Conservation (phyloP, 345 rosid species). For the Citrus unshiu region DNA sequence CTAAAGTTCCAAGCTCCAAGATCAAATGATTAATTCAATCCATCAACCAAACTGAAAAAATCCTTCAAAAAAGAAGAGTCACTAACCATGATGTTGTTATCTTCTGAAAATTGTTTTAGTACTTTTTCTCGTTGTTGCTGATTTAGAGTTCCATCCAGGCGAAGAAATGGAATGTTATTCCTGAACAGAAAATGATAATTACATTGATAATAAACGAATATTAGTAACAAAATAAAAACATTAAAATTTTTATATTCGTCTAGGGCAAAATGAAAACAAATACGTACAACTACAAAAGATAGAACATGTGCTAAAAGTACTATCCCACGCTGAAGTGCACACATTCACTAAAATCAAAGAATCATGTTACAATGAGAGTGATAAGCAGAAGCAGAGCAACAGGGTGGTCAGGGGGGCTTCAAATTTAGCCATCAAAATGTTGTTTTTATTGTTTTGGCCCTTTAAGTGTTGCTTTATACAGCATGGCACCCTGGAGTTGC, state of each 20-base stretch:
- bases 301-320: not conserved
- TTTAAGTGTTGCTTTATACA: too few relatives aligned
- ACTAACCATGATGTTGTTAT: constrained; percentile 63
- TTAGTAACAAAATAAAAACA: not conserved
- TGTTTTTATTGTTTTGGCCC: not conserved
- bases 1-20: constrained; percentile 37
- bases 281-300: not conserved
- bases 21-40: constrained; percentile 11
- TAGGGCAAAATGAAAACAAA: not conserved
- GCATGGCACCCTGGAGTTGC: too few relatives aligned
- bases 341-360: not conserved
- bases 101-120: constrained; percentile 82
- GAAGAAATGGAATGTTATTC: constrained; percentile 66
- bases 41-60: constrained; percentile 5
- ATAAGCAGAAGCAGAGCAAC: not conserved
- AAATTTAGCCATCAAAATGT: not conserved
- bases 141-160: constrained; percentile 85
- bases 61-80: not conserved
- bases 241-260: not conserved
- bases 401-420: not conserved
- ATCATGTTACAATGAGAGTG: not conserved
- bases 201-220: not conserved
- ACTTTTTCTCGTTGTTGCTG: constrained; percentile 90
- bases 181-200: constrained; percentile 34
- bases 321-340: not conserved